A percentile compares a stretch with the other conserved stretches of the same genome.
These are phyloP conservation scores for Saturnispora zaruensis DNA, from an alignment of 805 yeast genomes.

Conservation along the genomic window DNA sequence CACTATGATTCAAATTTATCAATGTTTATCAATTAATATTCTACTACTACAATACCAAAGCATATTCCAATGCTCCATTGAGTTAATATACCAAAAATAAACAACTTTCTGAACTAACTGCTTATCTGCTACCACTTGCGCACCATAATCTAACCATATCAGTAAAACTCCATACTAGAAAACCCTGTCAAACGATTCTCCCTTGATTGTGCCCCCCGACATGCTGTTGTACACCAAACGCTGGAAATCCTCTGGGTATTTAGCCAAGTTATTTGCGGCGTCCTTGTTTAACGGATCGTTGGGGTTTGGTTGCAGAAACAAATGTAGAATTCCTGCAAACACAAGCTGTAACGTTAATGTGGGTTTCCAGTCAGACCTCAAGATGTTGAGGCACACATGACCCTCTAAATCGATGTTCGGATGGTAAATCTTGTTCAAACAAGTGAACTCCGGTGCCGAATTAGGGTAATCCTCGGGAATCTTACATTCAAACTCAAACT, in stretches of 20 bases:
- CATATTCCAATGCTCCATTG: too few species aligned
- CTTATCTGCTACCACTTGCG: too few species aligned
- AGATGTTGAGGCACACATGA: constrained; percentile 81
- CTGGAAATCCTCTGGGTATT: constrained; percentile 41
- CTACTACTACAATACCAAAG: too few species aligned
- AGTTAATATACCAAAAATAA: too few species aligned
- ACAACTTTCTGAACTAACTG: too few species aligned
- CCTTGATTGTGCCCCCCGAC: constrained; percentile 61
- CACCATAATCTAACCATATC: too few species aligned
- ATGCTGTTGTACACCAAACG: constrained; percentile 52
- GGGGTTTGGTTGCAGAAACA: constrained; percentile 85
- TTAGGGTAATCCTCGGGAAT: constrained; percentile 77
- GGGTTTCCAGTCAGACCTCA: constrained; percentile 96
- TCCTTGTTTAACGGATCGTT: constrained; percentile 87
- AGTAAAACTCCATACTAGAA: too few species aligned
- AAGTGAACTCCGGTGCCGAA: constrained; percentile 80
- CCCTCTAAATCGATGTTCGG: constrained; percentile 91
- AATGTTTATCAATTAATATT: too few species aligned
- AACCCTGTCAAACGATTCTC: constrained; percentile 57
- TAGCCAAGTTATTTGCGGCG: constrained; percentile 59
- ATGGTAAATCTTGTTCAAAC: constrained; percentile 69
- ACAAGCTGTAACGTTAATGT: constrained; percentile 75
- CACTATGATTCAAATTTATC: too few species aligned
- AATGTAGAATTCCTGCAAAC: constrained; percentile 73
- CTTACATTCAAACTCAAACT: constrained; percentile 57